Percentiles rank a stretch among this genome's conserved stretches.
phyloP scores from a whole-genome alignment of 768 basidiomycete species.

The Tephrocybe sp. region DNA sequence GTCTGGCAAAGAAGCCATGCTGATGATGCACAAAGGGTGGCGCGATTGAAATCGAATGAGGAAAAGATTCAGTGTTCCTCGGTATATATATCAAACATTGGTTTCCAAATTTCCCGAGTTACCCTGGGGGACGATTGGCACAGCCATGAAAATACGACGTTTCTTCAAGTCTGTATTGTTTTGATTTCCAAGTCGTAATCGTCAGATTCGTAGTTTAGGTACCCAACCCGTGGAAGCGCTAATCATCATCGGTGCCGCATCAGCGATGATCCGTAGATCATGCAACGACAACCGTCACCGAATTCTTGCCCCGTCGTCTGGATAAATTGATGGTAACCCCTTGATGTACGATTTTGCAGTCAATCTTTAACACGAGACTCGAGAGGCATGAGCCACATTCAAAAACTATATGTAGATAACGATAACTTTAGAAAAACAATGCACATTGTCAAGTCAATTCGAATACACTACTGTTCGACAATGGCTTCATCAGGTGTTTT shows the following conservation, averaged over 20 bases:
- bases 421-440: not conserved
- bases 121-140: slow-evolving; percentile 11
- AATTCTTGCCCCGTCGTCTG: slow-evolving; percentile 9
- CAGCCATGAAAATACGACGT: slow-evolving; percentile 13
- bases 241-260: too few relatives aligned
- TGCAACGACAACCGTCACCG: slow-evolving; percentile 12
- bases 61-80: not conserved
- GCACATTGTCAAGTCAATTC: not conserved
- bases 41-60: slow-evolving; percentile 1
- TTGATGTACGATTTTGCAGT: not conserved
- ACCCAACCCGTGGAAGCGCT: not conserved
- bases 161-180: slow-evolving; percentile 3
- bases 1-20: slow-evolving; percentile 29
- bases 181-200: slow-evolving; percentile 11
- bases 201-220: slow-evolving; percentile 7
- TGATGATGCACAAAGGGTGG: slow-evolving; percentile 3
- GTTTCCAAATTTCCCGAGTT: slow-evolving; percentile 9
- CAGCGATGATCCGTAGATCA: slow-evolving; percentile 19
- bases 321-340: slow-evolving; percentile 3
- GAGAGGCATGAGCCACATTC: not conserved
- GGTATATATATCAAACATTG: slow-evolving; percentile 15
- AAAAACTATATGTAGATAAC: not conserved
- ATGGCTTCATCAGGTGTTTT: slow-evolving; percentile 59
- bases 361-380: not conserved
- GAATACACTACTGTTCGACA: slow-evolving; percentile 3